Conservation (phyloP, 1,284 basidiomycete species). For the Puccinia horiana region DNA sequence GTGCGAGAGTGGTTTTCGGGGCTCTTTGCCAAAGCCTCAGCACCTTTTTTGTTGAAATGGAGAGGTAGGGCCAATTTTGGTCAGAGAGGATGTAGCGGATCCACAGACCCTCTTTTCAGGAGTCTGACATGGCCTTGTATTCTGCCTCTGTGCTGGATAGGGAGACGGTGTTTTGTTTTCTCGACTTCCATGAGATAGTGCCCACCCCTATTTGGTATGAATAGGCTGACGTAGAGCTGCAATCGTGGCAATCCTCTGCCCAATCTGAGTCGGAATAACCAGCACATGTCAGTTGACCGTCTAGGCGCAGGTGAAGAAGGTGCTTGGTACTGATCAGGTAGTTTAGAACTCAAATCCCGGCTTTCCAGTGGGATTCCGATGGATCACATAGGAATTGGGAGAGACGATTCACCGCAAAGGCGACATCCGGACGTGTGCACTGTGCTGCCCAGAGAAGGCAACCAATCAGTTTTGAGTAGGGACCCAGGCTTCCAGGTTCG, state of each 20-base stretch:
- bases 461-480: not conserved
- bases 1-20: not conserved
- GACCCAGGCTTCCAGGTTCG: not conserved
- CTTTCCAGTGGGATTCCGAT: not conserved
- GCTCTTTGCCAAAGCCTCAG: not conserved
- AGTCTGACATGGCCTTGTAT: not conserved
- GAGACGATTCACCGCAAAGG: not conserved
- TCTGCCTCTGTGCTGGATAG: too few species aligned
- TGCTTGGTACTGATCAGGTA: not conserved
- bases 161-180: not conserved
- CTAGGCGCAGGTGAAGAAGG: not conserved
- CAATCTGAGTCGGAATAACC: constrained; percentile 18
- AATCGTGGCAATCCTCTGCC: not conserved
- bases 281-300: not conserved
- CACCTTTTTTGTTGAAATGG: not conserved
- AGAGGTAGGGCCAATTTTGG: too few species aligned
- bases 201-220: not conserved
- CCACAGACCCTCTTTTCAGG: not conserved
- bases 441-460: not conserved
- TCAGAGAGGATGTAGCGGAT: not conserved
- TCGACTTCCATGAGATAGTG: not conserved
- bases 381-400: not conserved
- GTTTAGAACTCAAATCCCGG: not conserved
- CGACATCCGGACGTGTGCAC: not conserved
- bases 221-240: too few species aligned